These are phyloP conservation scores for Hymenoscyphus infarciens DNA, from an alignment of 2,329 filamentous ascomycete species.

Conservation along the genomic window DNA sequence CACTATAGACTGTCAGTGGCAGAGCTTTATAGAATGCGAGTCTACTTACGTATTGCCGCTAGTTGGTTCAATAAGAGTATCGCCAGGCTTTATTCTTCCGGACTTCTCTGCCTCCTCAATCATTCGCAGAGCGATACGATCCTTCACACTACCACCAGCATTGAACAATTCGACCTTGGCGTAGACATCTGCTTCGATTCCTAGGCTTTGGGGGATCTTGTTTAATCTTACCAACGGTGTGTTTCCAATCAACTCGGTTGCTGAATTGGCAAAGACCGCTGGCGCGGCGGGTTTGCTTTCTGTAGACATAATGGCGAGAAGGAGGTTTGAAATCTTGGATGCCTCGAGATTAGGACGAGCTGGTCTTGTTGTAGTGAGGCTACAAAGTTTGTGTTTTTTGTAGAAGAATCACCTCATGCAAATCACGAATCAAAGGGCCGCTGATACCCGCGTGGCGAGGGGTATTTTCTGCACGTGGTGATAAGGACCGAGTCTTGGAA, in stretches of 20 bases:
- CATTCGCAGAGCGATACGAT: constrained; percentile 95
- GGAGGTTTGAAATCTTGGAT: background rate
- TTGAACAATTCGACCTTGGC: constrained; percentile 93
- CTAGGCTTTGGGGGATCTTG: constrained; percentile 85
- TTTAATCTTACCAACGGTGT: constrained; percentile 94
- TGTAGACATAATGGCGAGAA: constrained; percentile 17
- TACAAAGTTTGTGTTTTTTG: background rate
- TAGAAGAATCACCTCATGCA: constrained; percentile 1
- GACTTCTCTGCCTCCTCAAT: constrained; percentile 89
- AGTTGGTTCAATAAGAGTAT: constrained; percentile 96
- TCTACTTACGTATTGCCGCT: constrained; percentile 79
- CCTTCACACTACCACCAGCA: constrained; percentile 89
- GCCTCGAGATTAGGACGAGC: background rate
- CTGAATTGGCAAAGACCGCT: constrained; percentile 49
- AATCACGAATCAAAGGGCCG: background rate
- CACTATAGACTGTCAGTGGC: constrained; percentile 43
- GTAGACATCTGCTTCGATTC: constrained; percentile 84
- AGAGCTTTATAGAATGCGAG: background rate
- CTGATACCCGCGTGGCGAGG: constrained; percentile 9
- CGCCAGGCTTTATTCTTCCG: constrained; percentile 92
- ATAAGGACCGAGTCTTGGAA: constrained; percentile 7
- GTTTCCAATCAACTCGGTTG: constrained; percentile 88
- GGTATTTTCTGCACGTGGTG: constrained; percentile 11
- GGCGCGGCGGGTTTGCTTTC: constrained; percentile 26
- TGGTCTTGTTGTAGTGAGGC: background rate